A percentile compares a stretch with the other conserved stretches of the same genome.
phyloP scores from a whole-genome alignment of 2,329 filamentous ascomycete species.

The Ploettnerulaceae sp. region DNA sequence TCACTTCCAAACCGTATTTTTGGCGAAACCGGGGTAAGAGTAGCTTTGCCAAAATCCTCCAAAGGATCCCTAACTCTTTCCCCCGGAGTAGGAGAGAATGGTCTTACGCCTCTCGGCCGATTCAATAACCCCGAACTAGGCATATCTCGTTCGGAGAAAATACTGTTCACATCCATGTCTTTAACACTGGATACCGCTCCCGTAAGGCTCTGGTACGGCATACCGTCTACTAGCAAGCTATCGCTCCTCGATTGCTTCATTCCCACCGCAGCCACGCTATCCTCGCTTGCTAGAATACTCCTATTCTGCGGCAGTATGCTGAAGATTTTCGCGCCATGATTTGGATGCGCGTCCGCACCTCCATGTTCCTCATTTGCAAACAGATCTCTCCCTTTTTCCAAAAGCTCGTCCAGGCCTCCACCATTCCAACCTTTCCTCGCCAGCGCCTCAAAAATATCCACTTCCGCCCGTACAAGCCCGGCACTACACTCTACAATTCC shows the following conservation, averaged over 20 bases:
- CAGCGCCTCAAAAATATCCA: constrained; percentile 64
- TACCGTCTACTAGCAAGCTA: constrained; percentile 48
- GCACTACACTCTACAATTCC: constrained; percentile 61
- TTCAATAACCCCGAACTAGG: constrained; percentile 38
- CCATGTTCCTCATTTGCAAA: constrained; percentile 43
- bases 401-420: constrained; percentile 59
- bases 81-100: constrained; percentile 49
- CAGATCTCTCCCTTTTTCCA: constrained; percentile 59
- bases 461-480: constrained; percentile 61
- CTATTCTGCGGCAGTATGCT: constrained; percentile 56
- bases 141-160: constrained; percentile 44
- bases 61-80: constrained; percentile 24
- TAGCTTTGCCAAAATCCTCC: constrained; percentile 10
- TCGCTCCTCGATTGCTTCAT: constrained; percentile 44
- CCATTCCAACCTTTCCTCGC: constrained; percentile 64
- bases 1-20: too few species aligned
- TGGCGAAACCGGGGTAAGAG: too few species aligned
- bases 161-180: constrained; percentile 42
- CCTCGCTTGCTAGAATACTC: constrained; percentile 53
- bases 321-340: constrained; percentile 50
- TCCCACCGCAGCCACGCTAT: constrained; percentile 19
- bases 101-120: constrained; percentile 48
- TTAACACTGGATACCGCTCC: constrained; percentile 38
- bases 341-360: constrained; percentile 32
- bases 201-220: constrained; percentile 54